These are phyloP conservation scores for Globisporangium uncinulatum DNA, from an alignment of 352 stramenopile species.

Conservation along the genomic window DNA sequence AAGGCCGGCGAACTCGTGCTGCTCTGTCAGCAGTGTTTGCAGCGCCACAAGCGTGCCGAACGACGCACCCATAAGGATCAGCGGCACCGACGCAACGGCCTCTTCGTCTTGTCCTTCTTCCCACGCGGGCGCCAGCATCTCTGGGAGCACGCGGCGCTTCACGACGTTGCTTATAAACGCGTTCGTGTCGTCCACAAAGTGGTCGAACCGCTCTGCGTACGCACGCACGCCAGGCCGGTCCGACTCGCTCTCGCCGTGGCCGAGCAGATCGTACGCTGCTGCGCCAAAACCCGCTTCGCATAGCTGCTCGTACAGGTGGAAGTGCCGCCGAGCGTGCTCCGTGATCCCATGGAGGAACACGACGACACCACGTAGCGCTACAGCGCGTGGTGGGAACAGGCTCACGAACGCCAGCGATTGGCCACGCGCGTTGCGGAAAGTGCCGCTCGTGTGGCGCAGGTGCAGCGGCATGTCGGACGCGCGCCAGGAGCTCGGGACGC, in stretches of 20 bases:
- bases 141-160: slow-evolving; percentile 8
- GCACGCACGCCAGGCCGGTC: slow-evolving; percentile 9
- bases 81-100: no score
- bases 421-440: slow-evolving; percentile 21
- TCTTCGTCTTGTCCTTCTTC: no score
- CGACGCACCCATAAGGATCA: no score
- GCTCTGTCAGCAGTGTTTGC: no score
- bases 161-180: slow-evolving; percentile 26
- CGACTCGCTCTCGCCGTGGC: slow-evolving; percentile 37
- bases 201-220: slow-evolving; percentile 25
- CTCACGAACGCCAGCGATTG: slow-evolving; percentile 35
- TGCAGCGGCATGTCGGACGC: no score
- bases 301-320: slow-evolving; percentile 33
- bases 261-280: slow-evolving; percentile 36
- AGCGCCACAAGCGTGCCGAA: no score
- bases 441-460: no score
- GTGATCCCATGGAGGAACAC: slow-evolving; percentile 34
- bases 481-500: no score
- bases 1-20: no score
- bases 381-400: slow-evolving; percentile 21
- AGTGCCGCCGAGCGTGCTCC: slow-evolving; percentile 38
- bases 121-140: no score
- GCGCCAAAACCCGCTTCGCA: slow-evolving; percentile 32
- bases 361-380: no score
- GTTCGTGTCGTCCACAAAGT: slow-evolving; percentile 54